These are phyloP conservation scores for Dittrichia graveolens DNA, from an alignment of 129 eudicot species.

Conservation along the genomic window DNA sequence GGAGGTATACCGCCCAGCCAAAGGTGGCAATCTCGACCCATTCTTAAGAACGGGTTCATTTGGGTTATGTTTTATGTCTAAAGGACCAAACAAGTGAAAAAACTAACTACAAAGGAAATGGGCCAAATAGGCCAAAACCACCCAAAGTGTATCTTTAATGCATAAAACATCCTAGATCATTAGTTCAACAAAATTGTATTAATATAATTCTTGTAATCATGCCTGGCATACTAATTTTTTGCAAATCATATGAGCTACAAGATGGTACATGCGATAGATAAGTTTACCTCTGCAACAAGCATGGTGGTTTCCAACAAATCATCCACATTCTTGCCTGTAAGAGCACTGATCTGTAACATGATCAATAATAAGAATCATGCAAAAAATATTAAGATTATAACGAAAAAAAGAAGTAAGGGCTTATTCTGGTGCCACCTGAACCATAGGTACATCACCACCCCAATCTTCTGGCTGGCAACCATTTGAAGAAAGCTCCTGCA, in stretches of 20 bases:
- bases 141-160: neutral
- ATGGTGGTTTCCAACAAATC: slow-evolving; percentile 87
- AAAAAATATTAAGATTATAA: neutral
- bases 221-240: neutral
- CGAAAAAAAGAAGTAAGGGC: slow-evolving; percentile 8
- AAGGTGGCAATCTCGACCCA: slow-evolving; percentile 13
- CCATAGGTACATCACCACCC: slow-evolving; percentile 98
- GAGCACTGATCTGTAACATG: slow-evolving; percentile 83
- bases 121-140: slow-evolving; percentile 9
- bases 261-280: neutral
- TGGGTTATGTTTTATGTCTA: slow-evolving; percentile 1
- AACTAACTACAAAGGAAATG: too few relatives aligned
- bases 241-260: neutral
- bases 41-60: neutral
- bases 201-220: neutral
- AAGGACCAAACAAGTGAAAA: too few relatives aligned
- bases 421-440: slow-evolving; percentile 56
- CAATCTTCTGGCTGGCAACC: slow-evolving; percentile 95
- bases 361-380: slow-evolving; percentile 4
- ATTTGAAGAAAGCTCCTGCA: slow-evolving; percentile 88
- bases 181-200: neutral
- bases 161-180: neutral
- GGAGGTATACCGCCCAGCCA: too few relatives aligned
- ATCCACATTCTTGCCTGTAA: slow-evolving; percentile 83
- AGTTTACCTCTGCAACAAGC: slow-evolving; percentile 96